Conservation (phyloP, 1,284 basidiomycete species). For the Cryptococcus sp. region DNA sequence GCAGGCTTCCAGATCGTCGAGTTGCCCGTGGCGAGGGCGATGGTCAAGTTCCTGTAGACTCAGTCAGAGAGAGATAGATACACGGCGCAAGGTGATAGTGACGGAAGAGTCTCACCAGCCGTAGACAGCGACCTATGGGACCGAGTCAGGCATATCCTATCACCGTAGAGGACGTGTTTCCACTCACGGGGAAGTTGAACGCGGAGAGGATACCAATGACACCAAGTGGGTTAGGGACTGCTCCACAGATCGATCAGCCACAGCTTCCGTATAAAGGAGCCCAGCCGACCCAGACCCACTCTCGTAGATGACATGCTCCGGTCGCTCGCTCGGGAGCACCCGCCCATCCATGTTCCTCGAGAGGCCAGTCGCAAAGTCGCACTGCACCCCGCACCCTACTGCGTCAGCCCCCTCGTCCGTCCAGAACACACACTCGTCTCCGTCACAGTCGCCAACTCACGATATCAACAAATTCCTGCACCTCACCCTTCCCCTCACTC, state of each 20-base stretch:
- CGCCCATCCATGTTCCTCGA: slow-evolving; percentile 89
- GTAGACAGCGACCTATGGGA: slow-evolving; percentile 53
- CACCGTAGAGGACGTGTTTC: slow-evolving; percentile 37
- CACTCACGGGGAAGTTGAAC: slow-evolving; percentile 92
- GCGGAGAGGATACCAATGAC: slow-evolving; percentile 85
- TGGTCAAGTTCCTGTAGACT: slow-evolving; percentile 71
- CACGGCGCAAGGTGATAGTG: not conserved
- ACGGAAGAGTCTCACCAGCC: slow-evolving; percentile 31
- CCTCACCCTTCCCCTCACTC: slow-evolving; percentile 88
- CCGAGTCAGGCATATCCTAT: not conserved
- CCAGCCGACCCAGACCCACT: slow-evolving; percentile 23
- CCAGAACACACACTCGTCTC: too few relatives aligned
- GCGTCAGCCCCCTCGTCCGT: too few relatives aligned
- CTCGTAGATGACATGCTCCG: slow-evolving; percentile 85
- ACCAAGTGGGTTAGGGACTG: slow-evolving; percentile 84
- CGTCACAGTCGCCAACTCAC: slow-evolving; percentile 50
- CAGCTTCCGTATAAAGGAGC: not conserved
- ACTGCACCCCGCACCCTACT: slow-evolving; percentile 2
- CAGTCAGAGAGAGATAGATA: not conserved
- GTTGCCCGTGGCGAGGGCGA: slow-evolving; percentile 87
- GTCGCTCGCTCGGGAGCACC: slow-evolving; percentile 77
- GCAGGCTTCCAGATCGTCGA: slow-evolving; percentile 94
- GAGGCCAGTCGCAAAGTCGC: slow-evolving; percentile 72
- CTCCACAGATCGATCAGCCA: not conserved
- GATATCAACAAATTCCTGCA: slow-evolving; percentile 78